Percentiles rank a stretch among this genome's conserved stretches.
phyloP scores from a whole-genome alignment of 1,284 basidiomycete genomes.

The Calocybe gambosa region DNA sequence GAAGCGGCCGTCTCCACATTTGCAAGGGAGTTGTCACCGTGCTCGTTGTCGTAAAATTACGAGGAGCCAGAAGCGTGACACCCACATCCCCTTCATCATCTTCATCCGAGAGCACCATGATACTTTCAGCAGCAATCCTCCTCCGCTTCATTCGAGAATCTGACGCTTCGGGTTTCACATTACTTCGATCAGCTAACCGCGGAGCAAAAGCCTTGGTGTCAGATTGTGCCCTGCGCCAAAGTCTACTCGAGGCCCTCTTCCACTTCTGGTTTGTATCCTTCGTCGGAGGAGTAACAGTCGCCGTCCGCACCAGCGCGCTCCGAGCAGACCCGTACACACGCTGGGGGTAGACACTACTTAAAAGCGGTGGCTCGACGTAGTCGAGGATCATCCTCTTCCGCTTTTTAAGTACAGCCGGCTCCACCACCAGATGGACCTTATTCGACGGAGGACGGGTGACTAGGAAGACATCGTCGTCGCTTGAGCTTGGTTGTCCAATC shows the following conservation, averaged over 20 bases:
- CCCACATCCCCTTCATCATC: not conserved
- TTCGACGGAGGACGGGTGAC: not conserved
- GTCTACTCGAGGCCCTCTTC: not conserved
- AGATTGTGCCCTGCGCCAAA: conserved; percentile 1
- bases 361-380: conserved; percentile 44
- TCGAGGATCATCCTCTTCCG: conserved; percentile 39
- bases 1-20: not conserved
- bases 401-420: conserved; percentile 15
- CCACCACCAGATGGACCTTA: not conserved
- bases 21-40: not conserved
- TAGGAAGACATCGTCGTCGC: conserved; percentile 10
- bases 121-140: not conserved
- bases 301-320: too few species aligned
- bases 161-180: not conserved
- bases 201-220: conserved; percentile 4
- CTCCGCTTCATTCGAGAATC: conserved; percentile 12
- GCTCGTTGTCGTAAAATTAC: not conserved
- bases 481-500: not conserved
- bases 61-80: not conserved
- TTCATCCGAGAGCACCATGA: not conserved
- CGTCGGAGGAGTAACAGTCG: too few species aligned
- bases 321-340: not conserved
- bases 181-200: not conserved
- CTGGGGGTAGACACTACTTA: conserved; percentile 11
- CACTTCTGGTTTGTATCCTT: too few species aligned